Base-by-base conservation (phyloP, 2,329 filamentous ascomycete genomes). In the Alternaria solani region DNA sequence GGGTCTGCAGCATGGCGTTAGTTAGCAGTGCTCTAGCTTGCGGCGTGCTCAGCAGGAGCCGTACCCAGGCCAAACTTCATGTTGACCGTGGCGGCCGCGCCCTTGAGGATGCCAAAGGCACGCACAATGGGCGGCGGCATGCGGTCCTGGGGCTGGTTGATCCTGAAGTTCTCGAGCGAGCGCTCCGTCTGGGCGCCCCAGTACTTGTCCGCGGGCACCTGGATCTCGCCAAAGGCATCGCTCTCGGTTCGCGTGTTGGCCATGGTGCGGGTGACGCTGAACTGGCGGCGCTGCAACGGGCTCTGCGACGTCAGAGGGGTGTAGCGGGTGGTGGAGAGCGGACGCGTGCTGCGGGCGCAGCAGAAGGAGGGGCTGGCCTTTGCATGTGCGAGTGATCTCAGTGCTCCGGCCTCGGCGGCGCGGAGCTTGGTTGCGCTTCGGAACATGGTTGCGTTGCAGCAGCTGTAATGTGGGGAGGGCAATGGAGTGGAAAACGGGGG, bases 71-170 rank as follows among this genome's bases (percentile, higher is more conserved):
- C 95, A 81, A 87, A 98, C 80, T 89, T 89, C 88, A 97, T 93
- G 84, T 99, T 99, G 66, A 98, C 95, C 7, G 90, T 92, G 48
- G 95, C 95, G 44, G 95, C 95, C 58, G 95, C 95, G 67, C 94
- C 94, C 88, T 99, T 99, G 68, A 99, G 86, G 74, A 98, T 96
- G 78, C 95, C 95, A 79, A 99, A 97, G 7, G 95, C 95, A 81
- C 89, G 90, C 75, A 98, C 85, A 72, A 99, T 91, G 46, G 94
- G 91, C 67, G 93, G 90, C 49, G 95, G 95, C 94, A 98, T 98
- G 79, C 95, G 93, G 80, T 99, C 95, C 83, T 97, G 93, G 62
- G 95, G 95, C 86, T 98, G 95, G 84, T 98, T 98, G 88, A 99
- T 98, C 81, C 91, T 91, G 87, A 99, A 99, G 86, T 99, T 99